Conservation (phyloP, 768 basidiomycete species). For the Strobilomyces dryophilus region DNA sequence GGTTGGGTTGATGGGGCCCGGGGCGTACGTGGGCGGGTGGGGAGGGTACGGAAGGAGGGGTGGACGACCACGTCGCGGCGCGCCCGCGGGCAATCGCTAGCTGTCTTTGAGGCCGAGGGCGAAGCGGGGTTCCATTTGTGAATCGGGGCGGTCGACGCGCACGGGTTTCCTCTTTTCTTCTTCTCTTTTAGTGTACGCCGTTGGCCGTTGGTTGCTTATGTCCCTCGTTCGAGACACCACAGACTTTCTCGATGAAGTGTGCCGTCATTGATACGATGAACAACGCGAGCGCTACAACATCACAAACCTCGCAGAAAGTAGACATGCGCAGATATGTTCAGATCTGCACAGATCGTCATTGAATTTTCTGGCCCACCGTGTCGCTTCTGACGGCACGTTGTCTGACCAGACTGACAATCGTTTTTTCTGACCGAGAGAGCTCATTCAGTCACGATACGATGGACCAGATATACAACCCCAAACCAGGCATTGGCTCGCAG, state of each 20-base stretch:
- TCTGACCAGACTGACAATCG: too few relatives aligned
- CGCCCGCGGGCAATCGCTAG: slow-evolving; percentile 22
- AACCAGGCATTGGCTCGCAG: too few relatives aligned
- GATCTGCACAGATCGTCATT: too few relatives aligned
- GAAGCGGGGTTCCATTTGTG: background rate
- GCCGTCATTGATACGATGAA: too few relatives aligned
- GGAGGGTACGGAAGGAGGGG: slow-evolving; percentile 60
- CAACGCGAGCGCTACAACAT: too few relatives aligned
- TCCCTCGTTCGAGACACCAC: background rate
- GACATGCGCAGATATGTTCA: too few relatives aligned
- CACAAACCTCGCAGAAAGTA: too few relatives aligned
- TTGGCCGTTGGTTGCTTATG: slow-evolving; percentile 11
- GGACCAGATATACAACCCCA: too few relatives aligned
- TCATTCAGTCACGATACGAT: too few relatives aligned
- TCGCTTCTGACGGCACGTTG: too few relatives aligned
- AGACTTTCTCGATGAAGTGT: background rate
- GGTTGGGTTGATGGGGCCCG: slow-evolving; percentile 72
- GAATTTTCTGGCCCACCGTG: too few relatives aligned
- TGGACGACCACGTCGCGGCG: slow-evolving; percentile 36
- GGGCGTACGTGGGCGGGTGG: slow-evolving; percentile 77
- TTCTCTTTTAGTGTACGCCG: slow-evolving; percentile 7
- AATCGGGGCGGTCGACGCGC: background rate
- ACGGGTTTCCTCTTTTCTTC: background rate
- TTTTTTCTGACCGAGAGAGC: too few relatives aligned
- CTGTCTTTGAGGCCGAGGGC: background rate